Base-by-base conservation (phyloP, 306 rosid genomes). In the Luffa aegyptiaca region DNA sequence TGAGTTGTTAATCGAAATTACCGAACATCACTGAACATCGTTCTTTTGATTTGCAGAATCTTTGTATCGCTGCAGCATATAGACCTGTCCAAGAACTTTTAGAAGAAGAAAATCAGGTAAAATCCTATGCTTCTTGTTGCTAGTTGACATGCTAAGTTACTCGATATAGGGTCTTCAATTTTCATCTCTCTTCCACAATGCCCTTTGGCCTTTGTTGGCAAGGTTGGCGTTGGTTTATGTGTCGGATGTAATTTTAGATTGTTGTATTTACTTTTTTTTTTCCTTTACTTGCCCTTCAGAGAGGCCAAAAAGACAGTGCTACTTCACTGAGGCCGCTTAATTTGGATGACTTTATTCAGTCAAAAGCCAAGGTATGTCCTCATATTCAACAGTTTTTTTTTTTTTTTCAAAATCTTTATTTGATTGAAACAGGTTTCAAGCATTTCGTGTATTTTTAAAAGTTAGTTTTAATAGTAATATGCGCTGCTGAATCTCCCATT, bases 61-160 rank as follows among this genome's bases (percentile, higher is more conserved):
- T 95, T 20, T 95, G 99, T 81, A 84, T 95, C 80, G 96, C 99
- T 76, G 96, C 99, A 8, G 97, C 99, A 10, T 95, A 95, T 86
- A 88, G 91, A 79, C 99, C 99, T 74, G 99, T 95, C 48, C 97
- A 95, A 81, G 97, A 95, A 86, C 94, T 95, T 77, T 77, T 95
- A 81, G 96, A 91, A 75, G 87, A 88, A 59, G 97, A 95, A 83
- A 91, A 84, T 51, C 84, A 84, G 96, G 99, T 91, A 84, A 1
- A 16, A 39, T 72, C 12, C 13, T 20, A 26, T 8, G 39, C 41
- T 74, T 55, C 55, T 3, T 16, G 6, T 3, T 8, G 39, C 3
- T 20, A 58, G 12, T 58, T 20, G 10, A 58, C 69, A 61, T 62
- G 68, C 42, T 33, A 12, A 33, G 35, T 0, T 6, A 63, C n/a